These are phyloP conservation scores for Saccharum officinarum DNA, from an alignment of 176 grass and related monocot genomes.

Conservation along the genomic window DNA sequence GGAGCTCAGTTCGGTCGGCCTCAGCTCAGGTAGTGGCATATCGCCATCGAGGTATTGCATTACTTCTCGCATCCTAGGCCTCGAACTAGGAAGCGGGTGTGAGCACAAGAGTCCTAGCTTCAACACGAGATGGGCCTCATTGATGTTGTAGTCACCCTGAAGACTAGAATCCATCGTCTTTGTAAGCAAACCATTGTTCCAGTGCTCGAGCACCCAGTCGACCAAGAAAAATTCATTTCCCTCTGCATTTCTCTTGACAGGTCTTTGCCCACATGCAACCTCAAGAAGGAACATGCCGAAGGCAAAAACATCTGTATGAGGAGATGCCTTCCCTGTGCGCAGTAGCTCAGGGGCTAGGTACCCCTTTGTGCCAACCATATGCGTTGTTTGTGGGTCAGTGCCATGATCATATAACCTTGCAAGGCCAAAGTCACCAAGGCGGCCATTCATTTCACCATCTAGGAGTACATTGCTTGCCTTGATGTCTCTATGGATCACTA, in stretches of 20 bases:
- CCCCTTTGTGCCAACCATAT: neutral
- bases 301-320: neutral
- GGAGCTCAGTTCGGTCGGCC: neutral
- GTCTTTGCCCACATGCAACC: neutral
- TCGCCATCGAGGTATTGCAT: constrained; percentile 33
- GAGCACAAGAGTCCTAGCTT: constrained; percentile 34
- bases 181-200: neutral
- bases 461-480: constrained; percentile 23
- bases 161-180: neutral
- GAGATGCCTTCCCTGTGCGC: neutral
- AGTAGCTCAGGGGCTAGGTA: neutral
- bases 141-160: neutral
- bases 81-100: neutral
- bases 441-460: constrained; percentile 34
- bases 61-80: constrained; percentile 33
- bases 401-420: neutral
- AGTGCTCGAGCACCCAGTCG: neutral
- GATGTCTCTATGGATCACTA: constrained; percentile 25
- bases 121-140: constrained; percentile 30
- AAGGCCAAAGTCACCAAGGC: constrained; percentile 29
- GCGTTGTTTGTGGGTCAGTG: constrained; percentile 12
- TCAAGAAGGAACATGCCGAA: constrained; percentile 4
- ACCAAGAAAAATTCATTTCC: neutral
- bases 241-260: neutral
- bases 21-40: constrained; percentile 16